Conservation (phyloP, 1,284 basidiomycete genomes). For the Golubevia sp. region DNA sequence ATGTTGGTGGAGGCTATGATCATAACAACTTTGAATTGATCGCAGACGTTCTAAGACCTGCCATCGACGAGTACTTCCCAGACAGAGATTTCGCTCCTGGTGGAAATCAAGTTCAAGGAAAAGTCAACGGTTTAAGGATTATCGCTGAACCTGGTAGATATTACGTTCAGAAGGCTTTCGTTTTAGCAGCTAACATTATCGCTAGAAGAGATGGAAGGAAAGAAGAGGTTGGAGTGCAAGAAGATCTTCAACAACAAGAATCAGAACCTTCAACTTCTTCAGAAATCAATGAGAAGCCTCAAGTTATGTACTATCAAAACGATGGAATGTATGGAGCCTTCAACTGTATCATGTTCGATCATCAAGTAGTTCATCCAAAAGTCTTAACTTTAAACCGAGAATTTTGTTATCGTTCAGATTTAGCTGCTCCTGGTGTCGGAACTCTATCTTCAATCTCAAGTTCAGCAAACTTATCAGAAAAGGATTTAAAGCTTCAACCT, state of each 20-base stretch:
- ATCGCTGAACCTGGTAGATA: conserved; percentile 97
- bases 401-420: conserved; percentile 57
- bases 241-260: background rate
- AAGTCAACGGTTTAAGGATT: conserved; percentile 73
- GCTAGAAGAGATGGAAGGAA: conserved; percentile 66
- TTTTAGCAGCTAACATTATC: conserved; percentile 90
- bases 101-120: conserved; percentile 35
- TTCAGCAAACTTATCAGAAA: background rate
- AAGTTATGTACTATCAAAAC: conserved; percentile 61
- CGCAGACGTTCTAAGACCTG: conserved; percentile 73
- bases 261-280: background rate
- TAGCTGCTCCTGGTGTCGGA: conserved; percentile 40
- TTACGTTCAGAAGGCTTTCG: conserved; percentile 90
- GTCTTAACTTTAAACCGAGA: conserved; percentile 68
- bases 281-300: conserved; percentile 18
- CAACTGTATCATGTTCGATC: conserved; percentile 95
- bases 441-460: background rate
- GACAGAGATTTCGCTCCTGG: conserved; percentile 63
- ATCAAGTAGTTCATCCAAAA: conserved; percentile 82
- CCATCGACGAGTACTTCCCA: conserved; percentile 85
- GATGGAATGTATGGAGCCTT: conserved; percentile 81
- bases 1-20: conserved; percentile 96
- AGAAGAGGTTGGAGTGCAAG: background rate
- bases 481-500: conserved; percentile 4
- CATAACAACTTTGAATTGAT: conserved; percentile 83